Evolutionary conservation across 176 grass and related monocot genomes (phyloP), one percentile per base, ranked within the genome.

Genomic region (Oryza rufipogon): DNA sequence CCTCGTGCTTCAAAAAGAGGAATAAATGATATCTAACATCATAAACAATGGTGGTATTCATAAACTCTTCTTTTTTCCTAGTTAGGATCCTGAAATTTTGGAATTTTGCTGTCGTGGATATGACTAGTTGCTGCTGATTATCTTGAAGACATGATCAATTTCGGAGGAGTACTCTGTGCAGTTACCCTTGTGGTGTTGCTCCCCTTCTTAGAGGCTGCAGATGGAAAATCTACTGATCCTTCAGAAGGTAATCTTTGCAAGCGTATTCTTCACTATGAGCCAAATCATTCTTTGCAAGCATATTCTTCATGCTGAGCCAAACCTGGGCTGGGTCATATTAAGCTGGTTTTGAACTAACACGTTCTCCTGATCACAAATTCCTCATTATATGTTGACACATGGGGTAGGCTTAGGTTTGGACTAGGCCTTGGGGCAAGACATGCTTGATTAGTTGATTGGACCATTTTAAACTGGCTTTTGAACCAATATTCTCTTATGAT

Each of bases 201-300:
- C 36, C 60, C 84, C 26, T 83, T 47, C 25, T 83, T 78, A 74
- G 74, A 78, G 56, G 73, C 72, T 83, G 26, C 60, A 42, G 2
- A 61, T 28, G 88, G 79, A 46, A 79, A 86, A 66, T 73, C 38
- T 22, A 83, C 79, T 68, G 74, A 86, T 48, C 88, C 88, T 68
- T 83, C 74, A 0, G 88, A 90, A 71, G 84, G 88, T 90, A 90
- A 79, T 73, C 51, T 73, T 38, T 38, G 36, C 36, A 38, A 38
- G 36, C 36, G 36, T 38, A 38, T 38, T 38, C 36, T 38, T 38
- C 36, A 38, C 36, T 5, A 4, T 38, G 36, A 38, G 36, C 4
- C 6, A 38, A 38, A 38, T 6, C 36, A 38, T 6, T 38, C 36
- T 38, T 60, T 26, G 4, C 13, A 45, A 6, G 30, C 9, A 13